phyloP scores from a whole-genome alignment of 1,139 yeast species.

The Debaryomyces fabryi region DNA sequence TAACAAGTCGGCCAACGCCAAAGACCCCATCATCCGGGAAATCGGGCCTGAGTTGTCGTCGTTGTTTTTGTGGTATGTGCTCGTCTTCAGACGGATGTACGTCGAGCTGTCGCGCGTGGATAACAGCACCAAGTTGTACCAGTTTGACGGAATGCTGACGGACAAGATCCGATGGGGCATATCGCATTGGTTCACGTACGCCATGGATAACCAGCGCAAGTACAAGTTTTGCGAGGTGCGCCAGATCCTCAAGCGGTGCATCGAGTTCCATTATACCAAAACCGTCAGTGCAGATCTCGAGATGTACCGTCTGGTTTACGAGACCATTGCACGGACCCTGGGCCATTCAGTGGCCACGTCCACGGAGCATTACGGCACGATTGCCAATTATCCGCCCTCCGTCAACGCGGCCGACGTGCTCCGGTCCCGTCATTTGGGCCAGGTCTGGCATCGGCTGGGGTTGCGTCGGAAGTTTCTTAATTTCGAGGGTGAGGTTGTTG shows the following conservation, averaged over 20 bases:
- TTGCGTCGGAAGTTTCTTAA: neutral
- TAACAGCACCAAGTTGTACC: neutral
- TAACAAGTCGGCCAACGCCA: neutral
- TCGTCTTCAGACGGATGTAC: neutral
- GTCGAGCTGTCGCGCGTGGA: neutral
- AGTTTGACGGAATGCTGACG: neutral
- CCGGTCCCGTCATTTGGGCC: neutral
- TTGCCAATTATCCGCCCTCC: neutral
- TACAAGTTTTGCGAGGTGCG: neutral
- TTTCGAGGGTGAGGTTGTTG: neutral
- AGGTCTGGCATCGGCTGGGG: neutral
- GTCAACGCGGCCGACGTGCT: neutral
- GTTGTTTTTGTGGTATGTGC: neutral
- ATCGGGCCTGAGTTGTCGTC: neutral
- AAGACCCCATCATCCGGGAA: constrained; percentile 1
- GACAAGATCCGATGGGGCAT: neutral
- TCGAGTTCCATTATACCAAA: neutral
- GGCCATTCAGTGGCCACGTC: neutral
- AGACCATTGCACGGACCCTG: neutral
- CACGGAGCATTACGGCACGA: neutral
- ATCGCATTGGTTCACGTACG: neutral
- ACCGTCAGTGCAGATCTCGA: neutral
- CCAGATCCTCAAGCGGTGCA: neutral
- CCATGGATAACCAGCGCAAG: neutral
- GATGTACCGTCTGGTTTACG: neutral